A percentile compares a stretch with the other conserved stretches of the same genome.
Evolutionary conservation across 352 stramenopile genomes (phyloP).

Genomic region (Globisporangium mamillatum): DNA sequence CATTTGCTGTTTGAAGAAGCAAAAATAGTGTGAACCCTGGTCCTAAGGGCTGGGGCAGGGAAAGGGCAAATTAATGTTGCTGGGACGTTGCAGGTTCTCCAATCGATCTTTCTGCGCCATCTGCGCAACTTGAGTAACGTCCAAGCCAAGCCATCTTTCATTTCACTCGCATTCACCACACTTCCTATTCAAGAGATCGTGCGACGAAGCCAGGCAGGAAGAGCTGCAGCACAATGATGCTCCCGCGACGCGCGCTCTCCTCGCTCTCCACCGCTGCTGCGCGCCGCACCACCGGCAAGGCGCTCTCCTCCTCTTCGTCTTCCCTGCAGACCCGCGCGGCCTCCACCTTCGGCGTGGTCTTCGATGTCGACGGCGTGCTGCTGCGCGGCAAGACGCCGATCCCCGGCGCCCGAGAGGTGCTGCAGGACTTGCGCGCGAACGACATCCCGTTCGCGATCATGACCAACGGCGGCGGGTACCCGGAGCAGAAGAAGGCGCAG

Average conservation of each 20-base stretch:
- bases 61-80: too few relatives aligned
- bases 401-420: conserved; percentile 59
- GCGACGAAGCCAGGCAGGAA: not conserved
- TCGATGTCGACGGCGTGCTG: conserved; percentile 82
- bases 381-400: conserved; percentile 73
- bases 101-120: not conserved
- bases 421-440: conserved; percentile 58
- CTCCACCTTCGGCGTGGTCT: conserved; percentile 76
- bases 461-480: conserved; percentile 84
- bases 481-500: conserved; percentile 67
- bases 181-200: not conserved
- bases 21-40: too few relatives aligned
- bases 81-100: not conserved
- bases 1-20: too few relatives aligned
- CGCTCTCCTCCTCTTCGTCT: not conserved
- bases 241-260: conserved; percentile 1
- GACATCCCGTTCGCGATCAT: conserved; percentile 80
- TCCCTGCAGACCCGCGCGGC: conserved; percentile 1
- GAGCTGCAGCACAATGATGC: not conserved
- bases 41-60: too few relatives aligned
- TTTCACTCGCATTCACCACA: not conserved
- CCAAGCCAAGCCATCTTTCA: not conserved
- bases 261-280: not conserved
- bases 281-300: not conserved
- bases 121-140: not conserved